These are phyloP conservation scores for Trichoderma oligosporum DNA, from an alignment of 2,329 filamentous ascomycete species.

Conservation along the genomic window DNA sequence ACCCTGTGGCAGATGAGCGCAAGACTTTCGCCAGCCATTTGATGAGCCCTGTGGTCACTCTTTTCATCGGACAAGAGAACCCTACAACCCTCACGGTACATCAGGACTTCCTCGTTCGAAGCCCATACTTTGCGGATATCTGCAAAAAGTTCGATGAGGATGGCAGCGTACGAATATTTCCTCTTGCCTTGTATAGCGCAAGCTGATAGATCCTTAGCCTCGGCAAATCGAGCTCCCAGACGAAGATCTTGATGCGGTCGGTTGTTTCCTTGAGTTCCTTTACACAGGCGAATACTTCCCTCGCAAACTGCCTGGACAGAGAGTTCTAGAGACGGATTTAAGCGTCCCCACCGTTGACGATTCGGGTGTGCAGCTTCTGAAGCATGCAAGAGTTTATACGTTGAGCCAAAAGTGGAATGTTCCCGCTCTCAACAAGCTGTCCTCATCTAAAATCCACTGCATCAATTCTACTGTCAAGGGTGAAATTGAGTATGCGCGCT, in stretches of 20 bases:
- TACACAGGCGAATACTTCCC: constrained; percentile 64
- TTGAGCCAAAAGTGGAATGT: constrained; percentile 76
- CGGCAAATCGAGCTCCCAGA: constrained; percentile 63
- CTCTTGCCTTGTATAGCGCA: background rate
- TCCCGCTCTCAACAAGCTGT: constrained; percentile 65
- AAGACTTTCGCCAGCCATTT: constrained; percentile 57
- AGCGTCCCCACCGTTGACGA: constrained; percentile 64
- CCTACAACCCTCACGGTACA: constrained; percentile 71
- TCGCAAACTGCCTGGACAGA: constrained; percentile 58
- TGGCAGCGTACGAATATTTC: constrained; percentile 52
- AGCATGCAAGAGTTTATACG: constrained; percentile 86
- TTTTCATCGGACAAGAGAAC: constrained; percentile 61
- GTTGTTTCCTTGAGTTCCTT: constrained; percentile 41
- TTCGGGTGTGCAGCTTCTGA: constrained; percentile 77
- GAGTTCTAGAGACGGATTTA: constrained; percentile 66
- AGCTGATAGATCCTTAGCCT: constrained; percentile 35
- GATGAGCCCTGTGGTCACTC: constrained; percentile 63
- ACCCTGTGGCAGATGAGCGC: constrained; percentile 35
- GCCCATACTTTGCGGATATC: constrained; percentile 67
- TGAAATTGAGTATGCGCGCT: constrained; percentile 88
- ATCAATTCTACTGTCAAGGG: constrained; percentile 83
- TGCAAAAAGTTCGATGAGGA: constrained; percentile 60
- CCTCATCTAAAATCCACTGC: constrained; percentile 87
- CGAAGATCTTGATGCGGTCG: constrained; percentile 35
- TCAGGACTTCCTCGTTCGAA: constrained; percentile 69